phyloP scores from a whole-genome alignment of 2,329 filamentous ascomycete genomes.

The Parastagonospora nodorum region DNA sequence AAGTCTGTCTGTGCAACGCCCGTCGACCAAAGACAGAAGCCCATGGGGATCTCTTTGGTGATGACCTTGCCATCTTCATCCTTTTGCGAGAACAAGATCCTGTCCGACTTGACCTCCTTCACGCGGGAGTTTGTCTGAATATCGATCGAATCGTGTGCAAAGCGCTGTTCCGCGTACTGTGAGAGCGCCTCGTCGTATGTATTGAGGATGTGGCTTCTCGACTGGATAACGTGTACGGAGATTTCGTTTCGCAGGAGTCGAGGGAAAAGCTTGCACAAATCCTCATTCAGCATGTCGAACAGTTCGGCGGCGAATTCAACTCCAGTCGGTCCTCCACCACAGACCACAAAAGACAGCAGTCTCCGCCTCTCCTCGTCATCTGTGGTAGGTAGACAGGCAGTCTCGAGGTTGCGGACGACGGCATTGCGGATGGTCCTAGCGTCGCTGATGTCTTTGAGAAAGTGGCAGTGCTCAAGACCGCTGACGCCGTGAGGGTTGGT shows the following conservation, averaged over 20 bases:
- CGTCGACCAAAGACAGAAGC: constrained; percentile 97
- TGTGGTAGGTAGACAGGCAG: constrained; percentile 91
- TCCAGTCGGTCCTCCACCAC: constrained; percentile 92
- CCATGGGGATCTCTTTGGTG: constrained; percentile 93
- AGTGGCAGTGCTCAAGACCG: constrained; percentile 90
- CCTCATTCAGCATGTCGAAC: constrained; percentile 95
- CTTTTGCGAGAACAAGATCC: constrained; percentile 87
- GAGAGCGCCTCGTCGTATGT: constrained; percentile 97
- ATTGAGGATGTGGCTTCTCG: constrained; percentile 91
- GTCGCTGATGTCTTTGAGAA: constrained; percentile 93
- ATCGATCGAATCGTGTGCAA: constrained; percentile 87
- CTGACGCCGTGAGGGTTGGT: constrained; percentile 97
- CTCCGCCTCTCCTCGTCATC: constrained; percentile 83
- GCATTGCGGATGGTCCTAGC: constrained; percentile 87
- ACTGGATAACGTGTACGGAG: constrained; percentile 96
- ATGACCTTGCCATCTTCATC: constrained; percentile 71
- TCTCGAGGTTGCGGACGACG: constrained; percentile 86
- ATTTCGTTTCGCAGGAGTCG: constrained; percentile 94
- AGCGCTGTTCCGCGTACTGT: constrained; percentile 87
- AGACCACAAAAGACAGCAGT: constrained; percentile 92
- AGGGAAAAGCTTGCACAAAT: constrained; percentile 76
- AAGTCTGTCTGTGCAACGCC: constrained; percentile 87
- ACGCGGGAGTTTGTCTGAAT: constrained; percentile 93
- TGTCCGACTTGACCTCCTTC: constrained; percentile 81
- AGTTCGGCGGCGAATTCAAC: constrained; percentile 98